These are phyloP conservation scores for Epichloe elymi DNA, from an alignment of 2,329 filamentous ascomycete genomes.

Conservation along the genomic window DNA sequence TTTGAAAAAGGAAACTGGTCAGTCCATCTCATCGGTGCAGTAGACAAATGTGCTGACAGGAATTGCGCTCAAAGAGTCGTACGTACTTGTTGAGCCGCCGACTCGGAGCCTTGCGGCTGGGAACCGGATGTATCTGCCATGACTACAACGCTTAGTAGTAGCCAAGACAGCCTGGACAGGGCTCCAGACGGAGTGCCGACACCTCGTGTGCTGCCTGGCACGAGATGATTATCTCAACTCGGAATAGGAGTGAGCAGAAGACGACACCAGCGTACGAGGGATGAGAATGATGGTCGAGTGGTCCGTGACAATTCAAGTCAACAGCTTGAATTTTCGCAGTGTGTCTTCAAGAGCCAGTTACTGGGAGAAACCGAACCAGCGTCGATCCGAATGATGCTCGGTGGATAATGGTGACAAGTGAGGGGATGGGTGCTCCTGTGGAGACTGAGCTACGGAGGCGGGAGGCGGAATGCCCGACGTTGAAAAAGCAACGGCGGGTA, in stretches of 20 bases:
- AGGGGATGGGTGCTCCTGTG: not conserved
- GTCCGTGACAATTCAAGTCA: not conserved
- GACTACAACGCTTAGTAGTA: conserved; percentile 8
- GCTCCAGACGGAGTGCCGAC: conserved; percentile 3
- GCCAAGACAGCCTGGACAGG: conserved; percentile 7
- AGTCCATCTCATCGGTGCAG: not conserved
- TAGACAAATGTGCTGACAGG: not conserved
- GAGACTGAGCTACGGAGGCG: not conserved
- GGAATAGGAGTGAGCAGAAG: not conserved
- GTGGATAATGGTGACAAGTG: not conserved
- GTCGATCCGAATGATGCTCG: not conserved
- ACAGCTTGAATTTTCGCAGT: not conserved
- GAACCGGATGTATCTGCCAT: conserved; percentile 15
- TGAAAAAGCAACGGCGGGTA: not conserved
- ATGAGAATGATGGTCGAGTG: not conserved
- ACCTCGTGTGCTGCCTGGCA: not conserved
- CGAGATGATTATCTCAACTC: not conserved
- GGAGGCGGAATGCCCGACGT: conserved; percentile 1
- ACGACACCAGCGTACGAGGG: not conserved
- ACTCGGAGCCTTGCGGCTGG: conserved; percentile 10
- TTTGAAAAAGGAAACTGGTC: conserved; percentile 3
- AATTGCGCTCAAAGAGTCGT: not conserved
- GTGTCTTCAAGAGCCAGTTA: not conserved
- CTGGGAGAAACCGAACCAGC: not conserved
- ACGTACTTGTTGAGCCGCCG: conserved; percentile 11